Evolutionary conservation across 2,329 filamentous ascomycete species (phyloP), one percentile per base, ranked within the genome.

Genomic region (Aspergillus uvarum): DNA sequence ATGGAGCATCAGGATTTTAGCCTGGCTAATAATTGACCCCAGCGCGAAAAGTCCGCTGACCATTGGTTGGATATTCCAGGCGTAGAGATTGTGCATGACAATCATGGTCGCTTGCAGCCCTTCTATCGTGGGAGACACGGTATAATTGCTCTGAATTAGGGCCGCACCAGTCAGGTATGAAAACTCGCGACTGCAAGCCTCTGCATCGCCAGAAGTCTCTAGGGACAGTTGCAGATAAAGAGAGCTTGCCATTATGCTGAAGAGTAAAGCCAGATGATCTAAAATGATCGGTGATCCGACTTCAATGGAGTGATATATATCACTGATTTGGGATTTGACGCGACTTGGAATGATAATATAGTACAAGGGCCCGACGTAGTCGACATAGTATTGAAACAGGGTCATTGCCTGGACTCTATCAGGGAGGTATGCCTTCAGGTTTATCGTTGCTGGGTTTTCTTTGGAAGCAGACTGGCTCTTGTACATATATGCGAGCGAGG

Each of bases 1-100:
- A 56, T 79, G 76, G n/a, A 79, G 66, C 11, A 70, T 67, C 44
- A 79, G 65, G 31, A 71, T 70, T 38, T 69, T 74, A 0, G 74
- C 74, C 47, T 74, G 72, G n/a, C 59, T 63, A 19, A 75, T 58
- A 2, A 72, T 60, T 5, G 67, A 59, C 1, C 68, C 66, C 11
- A 64, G 64, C 0, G 65, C 12, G 50, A 74, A 75, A 2, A 74
- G 49, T 0, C 65, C 51, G 19, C 67, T 64, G 10, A 72, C 61
- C 0, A 65, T 65, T 2, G 72, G 58, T 8, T 65, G 65, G 1
- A 66, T 59, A 6, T 67, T 69, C 12, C 68, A 56, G 22, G 67
- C 70, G 2, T 70, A 70, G 31, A 74, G 50, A 56, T 73, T 65
- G 47, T 74, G 71, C 6, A 61, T 61, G 7, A 75, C 60, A 1